Evolutionary conservation across 176 grass and related monocot species (phyloP), one percentile per base, ranked within the genome.

Genomic region (Phoenix dactylifera): DNA sequence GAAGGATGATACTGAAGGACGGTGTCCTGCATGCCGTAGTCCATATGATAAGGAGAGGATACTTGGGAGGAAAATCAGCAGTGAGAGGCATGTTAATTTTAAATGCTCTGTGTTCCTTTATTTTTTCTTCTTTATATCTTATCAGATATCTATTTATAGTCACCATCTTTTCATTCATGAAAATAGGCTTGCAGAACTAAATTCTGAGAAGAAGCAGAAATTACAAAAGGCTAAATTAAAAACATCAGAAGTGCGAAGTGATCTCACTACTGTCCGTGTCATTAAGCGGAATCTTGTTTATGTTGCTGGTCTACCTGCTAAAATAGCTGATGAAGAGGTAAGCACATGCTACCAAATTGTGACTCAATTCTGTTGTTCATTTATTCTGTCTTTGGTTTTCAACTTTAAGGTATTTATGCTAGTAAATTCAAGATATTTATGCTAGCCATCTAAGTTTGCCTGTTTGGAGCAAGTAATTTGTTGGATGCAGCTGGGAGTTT

Each of bases 231-330:
- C 7, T 57, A 80, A 79, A 55, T 26, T 24, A 9, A 58, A 23
- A 63, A 19, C 54, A 20, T 20, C 28, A 73, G 76, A 79, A 70
- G 55, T 79, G 53, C 68, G 17, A 57, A 57, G 76, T 62, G 80
- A 83, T 70, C 80, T 57, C 28, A 69, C 51, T 51, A 73, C 5
- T 58, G 54, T 73, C n/a, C 76, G 85, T 73, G 76, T 88, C 16
- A 80, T 88, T 80, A 80, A 65, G 60, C 80, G 72, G 44, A 79
- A 80, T 60, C 79, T 88, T 66, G 85, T 88, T 28, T 88, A 88
- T 73, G 82, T 88, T 72, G 49, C 78, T 50, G 85, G 85, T 57
- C 74, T 88, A 56, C 85, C 85, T 57, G 58, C 55, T 61, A 73
- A 82, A 54, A 69, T 80, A 7, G 76, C 76, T 49, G 68, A 24